Evolutionary conservation across 2,329 filamentous ascomycete genomes (phyloP).

Genomic region (Paracorniculantispora psalliotae): DNA sequence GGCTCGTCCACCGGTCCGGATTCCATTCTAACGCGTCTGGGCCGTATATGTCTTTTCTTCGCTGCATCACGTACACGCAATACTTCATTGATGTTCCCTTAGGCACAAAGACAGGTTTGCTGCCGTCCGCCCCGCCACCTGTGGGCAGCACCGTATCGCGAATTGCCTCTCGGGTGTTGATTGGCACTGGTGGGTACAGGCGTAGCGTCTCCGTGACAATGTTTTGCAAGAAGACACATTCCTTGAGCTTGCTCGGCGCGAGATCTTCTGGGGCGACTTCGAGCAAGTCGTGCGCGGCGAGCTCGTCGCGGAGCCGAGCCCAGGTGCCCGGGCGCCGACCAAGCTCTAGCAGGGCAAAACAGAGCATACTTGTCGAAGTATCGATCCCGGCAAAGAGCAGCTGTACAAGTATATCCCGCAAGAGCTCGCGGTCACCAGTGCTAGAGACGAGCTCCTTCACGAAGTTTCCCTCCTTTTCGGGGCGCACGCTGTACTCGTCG

Average conservation of each 20-base stretch:
- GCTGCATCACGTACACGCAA: slow-evolving; percentile 22
- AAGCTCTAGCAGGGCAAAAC: neutral
- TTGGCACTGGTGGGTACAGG: neutral
- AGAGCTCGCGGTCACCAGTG: neutral
- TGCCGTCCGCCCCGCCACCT: neutral
- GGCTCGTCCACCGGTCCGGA: slow-evolving; percentile 27
- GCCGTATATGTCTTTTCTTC: slow-evolving; percentile 25
- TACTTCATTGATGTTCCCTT: neutral
- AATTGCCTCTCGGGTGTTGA: neutral
- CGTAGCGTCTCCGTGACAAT: neutral
- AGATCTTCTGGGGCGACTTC: neutral
- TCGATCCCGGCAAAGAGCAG: slow-evolving; percentile 6
- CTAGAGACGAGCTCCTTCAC: neutral
- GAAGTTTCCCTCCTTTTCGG: neutral
- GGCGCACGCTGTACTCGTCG: neutral
- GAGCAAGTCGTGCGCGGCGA: neutral
- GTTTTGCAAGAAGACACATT: neutral
- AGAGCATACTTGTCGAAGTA: slow-evolving; percentile 5
- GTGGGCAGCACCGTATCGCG: neutral
- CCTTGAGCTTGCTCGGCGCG: neutral
- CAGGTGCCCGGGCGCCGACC: neutral
- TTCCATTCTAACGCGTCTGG: slow-evolving; percentile 23
- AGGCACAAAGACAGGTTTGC: neutral
- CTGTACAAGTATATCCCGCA: slow-evolving; percentile 4
- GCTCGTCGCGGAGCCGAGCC: neutral